Evolutionary conservation across 176 grass and related monocot genomes (phyloP).

Genomic region (Microstegium vimineum): DNA sequence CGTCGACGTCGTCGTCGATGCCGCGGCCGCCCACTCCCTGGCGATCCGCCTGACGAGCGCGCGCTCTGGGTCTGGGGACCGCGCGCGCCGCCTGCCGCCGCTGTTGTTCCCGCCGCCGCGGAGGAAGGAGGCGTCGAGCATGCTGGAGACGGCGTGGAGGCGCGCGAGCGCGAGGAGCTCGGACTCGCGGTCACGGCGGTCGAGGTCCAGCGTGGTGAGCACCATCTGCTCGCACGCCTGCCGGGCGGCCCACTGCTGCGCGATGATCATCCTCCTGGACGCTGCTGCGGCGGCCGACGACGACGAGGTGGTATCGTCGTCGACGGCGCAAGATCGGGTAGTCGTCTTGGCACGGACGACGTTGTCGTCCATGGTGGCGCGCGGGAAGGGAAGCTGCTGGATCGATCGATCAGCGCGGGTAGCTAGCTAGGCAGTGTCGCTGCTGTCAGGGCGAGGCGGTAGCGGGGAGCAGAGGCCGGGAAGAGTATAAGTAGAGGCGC

Average conservation of each 20-base stretch:
- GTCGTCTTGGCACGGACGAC: constrained; percentile 28
- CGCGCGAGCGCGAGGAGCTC: constrained; percentile 86
- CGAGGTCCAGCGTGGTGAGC: constrained; percentile 64
- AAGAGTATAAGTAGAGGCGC: background rate
- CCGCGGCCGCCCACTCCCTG: constrained; percentile 48
- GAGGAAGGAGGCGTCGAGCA: constrained; percentile 79
- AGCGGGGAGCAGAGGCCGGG: background rate
- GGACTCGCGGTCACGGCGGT: constrained; percentile 73
- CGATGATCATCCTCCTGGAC: constrained; percentile 64
- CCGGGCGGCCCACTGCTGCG: constrained; percentile 58
- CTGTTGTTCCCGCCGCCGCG: background rate
- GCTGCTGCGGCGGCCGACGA: background rate
- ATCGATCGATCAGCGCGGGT: background rate
- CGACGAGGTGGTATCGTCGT: constrained; percentile 51
- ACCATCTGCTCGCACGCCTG: constrained; percentile 82
- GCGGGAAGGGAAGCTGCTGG: too few relatives aligned
- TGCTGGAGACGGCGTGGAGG: constrained; percentile 92
- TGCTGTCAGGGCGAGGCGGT: background rate
- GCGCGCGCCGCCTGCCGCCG: constrained; percentile 1
- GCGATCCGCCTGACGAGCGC: constrained; percentile 76
- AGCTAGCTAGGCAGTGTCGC: background rate
- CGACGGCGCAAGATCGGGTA: constrained; percentile 1
- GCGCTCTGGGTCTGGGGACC: constrained; percentile 59
- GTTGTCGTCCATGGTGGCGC: constrained; percentile 11
- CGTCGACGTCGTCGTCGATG: background rate